Base-by-base conservation (phyloP, 352 stramenopile genomes). In the Phytophthora rubi region DNA sequence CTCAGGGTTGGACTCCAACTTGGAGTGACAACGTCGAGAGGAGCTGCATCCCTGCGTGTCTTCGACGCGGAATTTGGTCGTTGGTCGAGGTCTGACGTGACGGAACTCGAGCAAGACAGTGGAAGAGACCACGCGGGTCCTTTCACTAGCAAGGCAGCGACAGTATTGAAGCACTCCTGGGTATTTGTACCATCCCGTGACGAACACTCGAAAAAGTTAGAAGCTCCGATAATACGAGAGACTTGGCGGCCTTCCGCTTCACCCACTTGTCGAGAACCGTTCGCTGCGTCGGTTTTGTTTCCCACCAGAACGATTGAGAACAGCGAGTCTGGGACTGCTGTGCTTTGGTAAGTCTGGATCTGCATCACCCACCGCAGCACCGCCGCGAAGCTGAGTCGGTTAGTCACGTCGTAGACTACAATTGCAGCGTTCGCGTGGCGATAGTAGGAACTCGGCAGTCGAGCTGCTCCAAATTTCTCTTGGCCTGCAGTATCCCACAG, bases 401-500 rank as follows among this genome's bases (percentile, higher is more conserved):
- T 65, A 3, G 62, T 59, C 9, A 80, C 68, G 18, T 87, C 77
- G 69, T 84, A 89, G 10, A 87, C 73, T 15, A 89, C 56, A 6
- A 89, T 52, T 18, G 70, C 81, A 7, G 74, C 81, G 15, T 72
- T 57, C 2, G 81, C 79, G n/a, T 67, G 67, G 6, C 81, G 79
- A 37, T 79, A 87, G 62, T 84, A 86, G 28, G 79, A 73, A 26
- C 59, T 74, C 0, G 79, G 72, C 15, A 89, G 68, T 35, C 59
- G 49, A 35, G 59, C 47, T 12, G 65, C 61, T 4, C 80, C 77
- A 44, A 82, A 82, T 54, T 80, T 75, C 35, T 86, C 77, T 52
- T 89, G 81, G 2, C 73, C 70, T 6, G 81, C 81, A 4, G 79
- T 86, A 60, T 89, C 71, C 81, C 81, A 89, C 2, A 89, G 62